phyloP scores from a whole-genome alignment of 805 yeast genomes.

The Ogataea ganodermae region DNA sequence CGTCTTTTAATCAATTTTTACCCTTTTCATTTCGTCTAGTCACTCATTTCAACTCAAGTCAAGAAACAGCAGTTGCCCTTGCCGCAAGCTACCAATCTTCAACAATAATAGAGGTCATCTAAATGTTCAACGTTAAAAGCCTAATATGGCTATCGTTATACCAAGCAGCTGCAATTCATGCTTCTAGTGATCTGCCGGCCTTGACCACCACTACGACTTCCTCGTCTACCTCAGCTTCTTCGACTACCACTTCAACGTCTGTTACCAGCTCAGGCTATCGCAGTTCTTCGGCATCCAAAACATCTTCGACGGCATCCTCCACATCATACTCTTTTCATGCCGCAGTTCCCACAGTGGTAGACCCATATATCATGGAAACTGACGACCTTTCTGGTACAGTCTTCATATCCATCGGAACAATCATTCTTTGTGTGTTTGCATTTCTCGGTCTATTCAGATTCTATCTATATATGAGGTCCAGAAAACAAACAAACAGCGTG shows the following conservation, averaged over 20 bases:
- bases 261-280: background rate
- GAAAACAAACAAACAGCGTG: constrained; percentile 21
- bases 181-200: constrained; percentile 9
- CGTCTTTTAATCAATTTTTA: background rate
- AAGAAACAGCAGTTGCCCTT: background rate
- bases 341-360: constrained; percentile 20
- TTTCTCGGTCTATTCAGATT: constrained; percentile 27
- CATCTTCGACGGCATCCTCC: constrained; percentile 7
- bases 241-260: background rate
- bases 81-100: too few species aligned
- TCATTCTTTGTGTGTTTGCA: constrained; percentile 29
- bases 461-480: constrained; percentile 29
- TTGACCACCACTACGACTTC: constrained; percentile 9
- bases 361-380: constrained; percentile 37
- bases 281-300: background rate
- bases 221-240: background rate
- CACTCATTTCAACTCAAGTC: background rate
- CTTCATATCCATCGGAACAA: constrained; percentile 44
- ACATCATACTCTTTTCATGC: constrained; percentile 23
- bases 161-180: background rate
- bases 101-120: too few species aligned
- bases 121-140: background rate
- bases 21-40: background rate
- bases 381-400: constrained; percentile 40
- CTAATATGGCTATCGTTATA: background rate